Evolutionary conservation across 2,329 filamentous ascomycete species (phyloP).

Genomic region (Cladosporium halotolerans): DNA sequence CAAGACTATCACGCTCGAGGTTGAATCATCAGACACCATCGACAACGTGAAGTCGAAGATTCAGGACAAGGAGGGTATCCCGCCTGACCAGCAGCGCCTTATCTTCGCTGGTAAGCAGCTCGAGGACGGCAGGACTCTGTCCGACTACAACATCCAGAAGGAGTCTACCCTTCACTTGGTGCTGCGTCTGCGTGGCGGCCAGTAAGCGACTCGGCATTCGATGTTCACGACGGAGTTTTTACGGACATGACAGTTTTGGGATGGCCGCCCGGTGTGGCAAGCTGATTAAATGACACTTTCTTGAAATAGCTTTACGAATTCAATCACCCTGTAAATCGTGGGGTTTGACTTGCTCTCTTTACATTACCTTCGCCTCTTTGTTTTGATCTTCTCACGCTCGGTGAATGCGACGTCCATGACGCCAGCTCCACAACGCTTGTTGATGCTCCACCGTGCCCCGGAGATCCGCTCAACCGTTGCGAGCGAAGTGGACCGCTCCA

Average conservation of each 20-base stretch:
- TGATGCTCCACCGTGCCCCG: constrained; percentile 3
- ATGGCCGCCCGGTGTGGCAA: constrained; percentile 7
- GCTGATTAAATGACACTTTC: constrained; percentile 4
- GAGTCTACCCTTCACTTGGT: constrained; percentile 61
- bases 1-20: constrained; percentile 98
- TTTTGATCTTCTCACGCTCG: neutral
- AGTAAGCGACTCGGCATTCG: constrained; percentile 31
- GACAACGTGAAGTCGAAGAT: constrained; percentile 99
- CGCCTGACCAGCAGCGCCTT: constrained; percentile 88
- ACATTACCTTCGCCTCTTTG: neutral
- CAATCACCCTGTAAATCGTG: neutral
- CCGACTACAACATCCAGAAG: constrained; percentile 88
- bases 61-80: constrained; percentile 97
- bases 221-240: constrained; percentile 3
- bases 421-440: constrained; percentile 4
- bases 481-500: neutral
- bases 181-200: constrained; percentile 52
- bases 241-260: neutral
- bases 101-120: constrained; percentile 95
- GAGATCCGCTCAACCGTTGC: neutral
- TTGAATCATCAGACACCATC: constrained; percentile 96
- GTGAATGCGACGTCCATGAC: constrained; percentile 8
- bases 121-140: constrained; percentile 84
- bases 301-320: constrained; percentile 7
- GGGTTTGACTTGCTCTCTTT: neutral